A percentile compares a stretch with the other conserved stretches of the same genome.
Conservation (phyloP, 768 basidiomycete species). For the Flagelloscypha sp. region DNA sequence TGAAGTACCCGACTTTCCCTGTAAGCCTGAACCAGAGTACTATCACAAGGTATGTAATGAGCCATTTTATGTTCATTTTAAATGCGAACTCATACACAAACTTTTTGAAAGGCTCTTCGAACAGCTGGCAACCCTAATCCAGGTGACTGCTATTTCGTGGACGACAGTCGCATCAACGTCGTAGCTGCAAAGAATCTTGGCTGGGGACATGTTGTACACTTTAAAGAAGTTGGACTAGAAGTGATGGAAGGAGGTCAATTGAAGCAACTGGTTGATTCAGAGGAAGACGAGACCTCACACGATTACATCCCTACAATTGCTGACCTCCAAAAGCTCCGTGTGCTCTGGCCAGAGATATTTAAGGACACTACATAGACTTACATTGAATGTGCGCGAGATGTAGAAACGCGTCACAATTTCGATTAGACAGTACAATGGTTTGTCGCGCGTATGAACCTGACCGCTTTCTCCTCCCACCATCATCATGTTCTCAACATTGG, state of each 20-base stretch:
- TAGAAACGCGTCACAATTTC: no score
- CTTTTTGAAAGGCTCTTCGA: slow-evolving; percentile 48
- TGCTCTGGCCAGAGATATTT: slow-evolving; percentile 73
- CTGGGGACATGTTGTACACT: slow-evolving; percentile 72
- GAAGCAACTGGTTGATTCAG: slow-evolving; percentile 38
- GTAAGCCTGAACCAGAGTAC: slow-evolving; percentile 74
- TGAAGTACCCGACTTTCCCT: slow-evolving; percentile 51
- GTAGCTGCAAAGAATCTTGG: slow-evolving; percentile 54
- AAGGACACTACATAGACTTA: no score
- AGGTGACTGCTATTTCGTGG: slow-evolving; percentile 68
- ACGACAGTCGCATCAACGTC: slow-evolving; percentile 68
- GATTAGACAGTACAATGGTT: no score
- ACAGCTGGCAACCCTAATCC: slow-evolving; percentile 55
- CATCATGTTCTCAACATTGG: slow-evolving; percentile 60
- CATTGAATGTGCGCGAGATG: no score
- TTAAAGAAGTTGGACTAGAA: slow-evolving; percentile 60
- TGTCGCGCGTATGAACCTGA: no score
- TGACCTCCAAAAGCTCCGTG: slow-evolving; percentile 57
- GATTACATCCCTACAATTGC: slow-evolving; percentile 46
- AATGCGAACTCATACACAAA: background rate
- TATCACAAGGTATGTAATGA: slow-evolving; percentile 44
- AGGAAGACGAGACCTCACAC: slow-evolving; percentile 24
- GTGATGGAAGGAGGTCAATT: slow-evolving; percentile 54
- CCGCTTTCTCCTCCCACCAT: no score
- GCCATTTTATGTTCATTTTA: slow-evolving; percentile 1